Percentiles rank a stretch among this genome's conserved stretches.
Conservation (phyloP, 768 basidiomycete species). For the Pilatotrama ljubarskyi region DNA sequence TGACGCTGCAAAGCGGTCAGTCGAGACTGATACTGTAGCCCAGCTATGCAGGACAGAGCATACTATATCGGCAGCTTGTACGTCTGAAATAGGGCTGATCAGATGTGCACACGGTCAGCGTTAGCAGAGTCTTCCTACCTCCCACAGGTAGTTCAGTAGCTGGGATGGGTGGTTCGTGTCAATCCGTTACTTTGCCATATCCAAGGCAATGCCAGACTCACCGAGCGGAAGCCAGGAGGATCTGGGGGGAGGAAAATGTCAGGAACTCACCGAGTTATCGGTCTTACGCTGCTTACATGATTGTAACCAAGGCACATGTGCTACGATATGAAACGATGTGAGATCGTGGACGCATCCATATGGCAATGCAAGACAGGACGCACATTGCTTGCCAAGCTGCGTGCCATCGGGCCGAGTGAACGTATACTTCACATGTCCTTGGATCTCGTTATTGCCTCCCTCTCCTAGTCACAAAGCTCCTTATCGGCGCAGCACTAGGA, state of each 20-base stretch:
- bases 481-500: neutral
- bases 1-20: slow-evolving; percentile 31
- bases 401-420: slow-evolving; percentile 65
- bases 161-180: neutral
- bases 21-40: neutral
- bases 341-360: neutral
- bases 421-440: slow-evolving; percentile 58
- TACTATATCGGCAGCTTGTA: slow-evolving; percentile 41
- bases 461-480: slow-evolving; percentile 39
- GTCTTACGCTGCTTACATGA: slow-evolving; percentile 30
- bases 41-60: neutral
- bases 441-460: slow-evolving; percentile 64
- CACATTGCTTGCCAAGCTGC: slow-evolving; percentile 63
- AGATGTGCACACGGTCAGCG: neutral
- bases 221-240: slow-evolving; percentile 39
- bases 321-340: slow-evolving; percentile 17
- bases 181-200: too few relatives aligned
- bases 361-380: slow-evolving; percentile 5
- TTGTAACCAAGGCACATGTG: slow-evolving; percentile 39
- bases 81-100: slow-evolving; percentile 22
- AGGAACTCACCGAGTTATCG: neutral
- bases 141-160: slow-evolving; percentile 43
- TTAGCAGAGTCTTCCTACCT: slow-evolving; percentile 27
- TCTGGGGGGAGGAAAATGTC: slow-evolving; percentile 21
- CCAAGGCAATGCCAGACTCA: slow-evolving; percentile 9